Conservation (phyloP, 1,139 yeast species). For the Lodderomyces margitis region DNA sequence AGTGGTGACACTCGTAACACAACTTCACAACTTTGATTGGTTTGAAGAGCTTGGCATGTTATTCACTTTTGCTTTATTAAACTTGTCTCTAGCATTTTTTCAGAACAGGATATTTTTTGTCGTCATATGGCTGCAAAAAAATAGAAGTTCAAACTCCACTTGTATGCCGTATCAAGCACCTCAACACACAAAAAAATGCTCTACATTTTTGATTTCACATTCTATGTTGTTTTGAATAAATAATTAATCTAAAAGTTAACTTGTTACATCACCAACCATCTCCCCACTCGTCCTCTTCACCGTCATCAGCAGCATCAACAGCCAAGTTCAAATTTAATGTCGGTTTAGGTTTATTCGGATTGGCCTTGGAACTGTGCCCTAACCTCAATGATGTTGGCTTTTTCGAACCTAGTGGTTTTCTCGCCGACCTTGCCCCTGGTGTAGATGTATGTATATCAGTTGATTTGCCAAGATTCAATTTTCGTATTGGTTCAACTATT, state of each 20-base stretch:
- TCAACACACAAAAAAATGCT: too few species aligned
- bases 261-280: slow-evolving; percentile 22
- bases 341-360: slow-evolving; percentile 22
- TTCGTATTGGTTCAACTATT: slow-evolving; percentile 12
- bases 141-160: too few species aligned
- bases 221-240: too few species aligned
- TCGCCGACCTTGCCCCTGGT: slow-evolving; percentile 9
- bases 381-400: slow-evolving; percentile 22
- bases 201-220: too few species aligned
- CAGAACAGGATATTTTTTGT: background rate
- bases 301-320: slow-evolving; percentile 46
- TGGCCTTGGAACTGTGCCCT: slow-evolving; percentile 17
- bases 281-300: slow-evolving; percentile 49
- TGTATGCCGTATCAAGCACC: too few species aligned
- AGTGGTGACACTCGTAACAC: too few species aligned
- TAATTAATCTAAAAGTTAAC: background rate
- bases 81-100: background rate
- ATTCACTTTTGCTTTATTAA: too few species aligned
- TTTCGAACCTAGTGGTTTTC: slow-evolving; percentile 8
- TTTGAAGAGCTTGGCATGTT: too few species aligned
- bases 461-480: slow-evolving; percentile 12
- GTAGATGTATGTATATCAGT: slow-evolving; percentile 10
- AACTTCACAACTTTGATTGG: too few species aligned
- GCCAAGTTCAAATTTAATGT: slow-evolving; percentile 39
- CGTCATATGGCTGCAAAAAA: background rate